These are phyloP conservation scores for Neonectria neomacrospora DNA, from an alignment of 2,329 filamentous ascomycete species.

Conservation along the genomic window DNA sequence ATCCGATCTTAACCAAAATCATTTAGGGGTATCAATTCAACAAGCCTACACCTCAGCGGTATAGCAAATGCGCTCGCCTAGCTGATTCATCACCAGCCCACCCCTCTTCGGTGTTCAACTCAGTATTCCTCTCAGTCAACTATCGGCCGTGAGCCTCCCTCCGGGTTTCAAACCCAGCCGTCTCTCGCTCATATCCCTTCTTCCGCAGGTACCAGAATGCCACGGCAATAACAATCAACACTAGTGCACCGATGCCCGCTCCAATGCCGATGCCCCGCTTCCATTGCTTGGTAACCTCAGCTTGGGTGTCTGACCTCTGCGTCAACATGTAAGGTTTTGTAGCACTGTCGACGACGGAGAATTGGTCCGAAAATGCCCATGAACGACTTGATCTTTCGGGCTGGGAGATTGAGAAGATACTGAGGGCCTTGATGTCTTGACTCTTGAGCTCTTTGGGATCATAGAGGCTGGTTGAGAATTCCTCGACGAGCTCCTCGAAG, in stretches of 20 bases:
- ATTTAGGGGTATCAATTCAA: conserved; percentile 22
- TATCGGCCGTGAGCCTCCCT: conserved; percentile 4
- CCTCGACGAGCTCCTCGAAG: conserved; percentile 30
- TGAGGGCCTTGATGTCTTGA: conserved; percentile 22
- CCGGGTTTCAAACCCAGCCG: conserved; percentile 26
- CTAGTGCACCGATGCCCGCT: conserved; percentile 22
- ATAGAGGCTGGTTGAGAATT: conserved; percentile 24
- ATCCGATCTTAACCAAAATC: too few species aligned
- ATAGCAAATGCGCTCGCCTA: conserved; percentile 18
- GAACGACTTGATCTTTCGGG: conserved; percentile 10
- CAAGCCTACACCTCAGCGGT: conserved; percentile 16
- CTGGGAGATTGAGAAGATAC: conserved; percentile 29
- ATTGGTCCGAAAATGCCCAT: conserved; percentile 30
- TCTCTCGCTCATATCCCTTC: conserved; percentile 23
- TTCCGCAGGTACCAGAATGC: background rate
- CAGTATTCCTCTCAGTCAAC: background rate
- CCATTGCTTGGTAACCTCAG: conserved; percentile 17
- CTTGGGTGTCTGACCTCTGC: conserved; percentile 6
- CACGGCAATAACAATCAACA: conserved; percentile 16
- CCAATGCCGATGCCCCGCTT: conserved; percentile 25
- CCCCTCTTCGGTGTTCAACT: background rate
- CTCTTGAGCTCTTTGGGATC: conserved; percentile 31
- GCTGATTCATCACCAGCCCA: background rate
- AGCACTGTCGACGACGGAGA: conserved; percentile 29
- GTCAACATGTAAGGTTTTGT: conserved; percentile 24